phyloP scores from a whole-genome alignment of 192 early-diverging fungal genomes.

The Pilaira anomala region DNA sequence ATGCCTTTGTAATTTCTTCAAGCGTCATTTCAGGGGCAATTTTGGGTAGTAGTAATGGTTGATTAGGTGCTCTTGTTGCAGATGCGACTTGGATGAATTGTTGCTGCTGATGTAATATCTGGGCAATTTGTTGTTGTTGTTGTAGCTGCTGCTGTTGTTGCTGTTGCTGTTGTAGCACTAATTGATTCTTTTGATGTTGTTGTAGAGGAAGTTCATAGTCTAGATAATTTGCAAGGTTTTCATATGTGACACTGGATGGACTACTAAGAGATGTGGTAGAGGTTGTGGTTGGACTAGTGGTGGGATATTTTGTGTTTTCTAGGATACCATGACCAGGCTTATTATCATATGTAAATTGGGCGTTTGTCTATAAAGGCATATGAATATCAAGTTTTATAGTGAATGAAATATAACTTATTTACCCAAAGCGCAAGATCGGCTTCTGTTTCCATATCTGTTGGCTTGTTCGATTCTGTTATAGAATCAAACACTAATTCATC shows the following conservation, averaged over 20 bases:
- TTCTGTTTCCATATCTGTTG: neutral
- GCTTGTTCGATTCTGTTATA: neutral
- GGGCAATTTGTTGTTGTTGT: too few species aligned
- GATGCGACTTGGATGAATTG: neutral
- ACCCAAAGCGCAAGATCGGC: conserved; percentile 25
- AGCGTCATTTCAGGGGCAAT: conserved; percentile 9
- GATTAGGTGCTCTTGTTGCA: neutral
- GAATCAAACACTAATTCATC: too few species aligned
- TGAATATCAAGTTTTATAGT: neutral
- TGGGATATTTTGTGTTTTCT: conserved; percentile 16
- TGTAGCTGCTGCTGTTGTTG: too few species aligned
- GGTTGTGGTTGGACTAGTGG: conserved; percentile 1
- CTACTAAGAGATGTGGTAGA: neutral
- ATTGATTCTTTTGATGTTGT: neutral
- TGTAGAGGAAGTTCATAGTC: conserved; percentile 24
- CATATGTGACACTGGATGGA: conserved; percentile 13
- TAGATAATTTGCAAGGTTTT: conserved; percentile 29
- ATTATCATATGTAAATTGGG: conserved; percentile 70
- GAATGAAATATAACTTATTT: neutral
- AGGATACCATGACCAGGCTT: conserved; percentile 43
- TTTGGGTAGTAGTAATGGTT: conserved; percentile 7
- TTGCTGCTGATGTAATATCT: neutral
- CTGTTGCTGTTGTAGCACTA: neutral
- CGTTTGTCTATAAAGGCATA: conserved; percentile 41
- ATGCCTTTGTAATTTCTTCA: neutral